These are phyloP conservation scores for Tricholoma matsutake DNA, from an alignment of 768 basidiomycete species.

Conservation along the genomic window DNA sequence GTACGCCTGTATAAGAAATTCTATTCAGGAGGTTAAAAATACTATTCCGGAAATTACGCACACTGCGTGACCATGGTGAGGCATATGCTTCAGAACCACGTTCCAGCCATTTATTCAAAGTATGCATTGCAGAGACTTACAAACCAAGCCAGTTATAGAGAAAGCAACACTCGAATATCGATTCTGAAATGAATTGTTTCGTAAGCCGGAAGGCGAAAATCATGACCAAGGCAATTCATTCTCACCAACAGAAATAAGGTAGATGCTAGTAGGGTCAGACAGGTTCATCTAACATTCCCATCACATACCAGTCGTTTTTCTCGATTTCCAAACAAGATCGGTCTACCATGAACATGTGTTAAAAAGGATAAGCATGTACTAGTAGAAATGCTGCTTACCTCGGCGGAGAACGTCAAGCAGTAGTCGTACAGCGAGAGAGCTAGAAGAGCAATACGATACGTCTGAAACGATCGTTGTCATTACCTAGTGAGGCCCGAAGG, in stretches of 20 bases:
- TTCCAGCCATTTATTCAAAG: background rate
- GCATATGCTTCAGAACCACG: slow-evolving; percentile 12
- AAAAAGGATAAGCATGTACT: background rate
- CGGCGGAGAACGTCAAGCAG: slow-evolving; percentile 13
- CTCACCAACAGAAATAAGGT: slow-evolving; percentile 16
- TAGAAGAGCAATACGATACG: slow-evolving; percentile 8
- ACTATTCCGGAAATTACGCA: background rate
- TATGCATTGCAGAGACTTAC: slow-evolving; percentile 2
- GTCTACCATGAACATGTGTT: slow-evolving; percentile 5
- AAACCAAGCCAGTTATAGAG: slow-evolving; percentile 10
- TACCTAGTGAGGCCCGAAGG: background rate
- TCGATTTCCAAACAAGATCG: slow-evolving; percentile 15
- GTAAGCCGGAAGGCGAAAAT: background rate
- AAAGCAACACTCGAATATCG: slow-evolving; percentile 17
- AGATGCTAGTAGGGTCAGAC: slow-evolving; percentile 10
- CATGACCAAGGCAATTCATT: background rate
- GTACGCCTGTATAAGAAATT: background rate
- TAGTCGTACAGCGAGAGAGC: slow-evolving; percentile 17
- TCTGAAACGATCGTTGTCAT: background rate
- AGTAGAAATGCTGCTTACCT: slow-evolving; percentile 2
- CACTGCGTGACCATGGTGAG: slow-evolving; percentile 7
- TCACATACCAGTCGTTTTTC: slow-evolving; percentile 9
- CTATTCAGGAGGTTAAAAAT: background rate
- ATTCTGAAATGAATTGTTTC: slow-evolving; percentile 14
- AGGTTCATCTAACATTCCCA: background rate